These are phyloP conservation scores for Urostyla sp. DNA, from an alignment of 73 alveolate genomes.

Conservation along the genomic window DNA sequence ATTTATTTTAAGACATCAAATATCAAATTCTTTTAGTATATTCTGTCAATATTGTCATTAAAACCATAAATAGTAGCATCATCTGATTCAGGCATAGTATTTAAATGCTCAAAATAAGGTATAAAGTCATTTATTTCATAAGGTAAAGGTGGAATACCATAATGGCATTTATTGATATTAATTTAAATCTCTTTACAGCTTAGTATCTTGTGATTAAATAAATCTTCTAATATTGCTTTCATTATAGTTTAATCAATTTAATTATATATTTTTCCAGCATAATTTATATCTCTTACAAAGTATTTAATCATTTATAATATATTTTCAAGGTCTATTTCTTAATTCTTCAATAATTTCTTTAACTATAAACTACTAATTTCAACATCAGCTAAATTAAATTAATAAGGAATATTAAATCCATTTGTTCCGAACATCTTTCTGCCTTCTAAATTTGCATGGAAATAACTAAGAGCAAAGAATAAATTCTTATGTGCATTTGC, in stretches of 20 bases:
- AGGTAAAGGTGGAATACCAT: conserved; percentile 35
- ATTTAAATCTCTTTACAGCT: not conserved
- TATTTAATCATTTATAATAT: conserved; percentile 12
- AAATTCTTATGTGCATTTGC: conserved; percentile 61
- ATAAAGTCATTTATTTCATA: not conserved
- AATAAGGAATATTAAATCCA: conserved; percentile 99
- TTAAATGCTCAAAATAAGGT: not conserved
- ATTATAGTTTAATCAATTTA: conserved; percentile 5
- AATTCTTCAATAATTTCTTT: conserved; percentile 31
- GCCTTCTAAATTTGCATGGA: conserved; percentile 32
- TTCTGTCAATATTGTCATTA: conserved; percentile 15
- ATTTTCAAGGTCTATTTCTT: not conserved
- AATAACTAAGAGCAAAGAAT: conserved; percentile 23
- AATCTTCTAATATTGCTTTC: conserved; percentile 12
- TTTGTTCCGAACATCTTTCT: conserved; percentile 97
- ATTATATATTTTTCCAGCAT: conserved; percentile 36
- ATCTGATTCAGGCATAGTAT: conserved; percentile 16
- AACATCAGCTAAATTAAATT: conserved; percentile 96
- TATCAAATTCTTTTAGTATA: not conserved
- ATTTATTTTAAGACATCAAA: conserved; percentile 27
- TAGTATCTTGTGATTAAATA: not conserved
- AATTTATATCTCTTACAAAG: conserved; percentile 9
- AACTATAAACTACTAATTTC: conserved; percentile 93
- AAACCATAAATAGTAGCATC: conserved; percentile 38
- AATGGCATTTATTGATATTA: conserved; percentile 4